Base-by-base conservation (phyloP, 2,329 filamentous ascomycete species). In the Aplosporella prunicola region DNA sequence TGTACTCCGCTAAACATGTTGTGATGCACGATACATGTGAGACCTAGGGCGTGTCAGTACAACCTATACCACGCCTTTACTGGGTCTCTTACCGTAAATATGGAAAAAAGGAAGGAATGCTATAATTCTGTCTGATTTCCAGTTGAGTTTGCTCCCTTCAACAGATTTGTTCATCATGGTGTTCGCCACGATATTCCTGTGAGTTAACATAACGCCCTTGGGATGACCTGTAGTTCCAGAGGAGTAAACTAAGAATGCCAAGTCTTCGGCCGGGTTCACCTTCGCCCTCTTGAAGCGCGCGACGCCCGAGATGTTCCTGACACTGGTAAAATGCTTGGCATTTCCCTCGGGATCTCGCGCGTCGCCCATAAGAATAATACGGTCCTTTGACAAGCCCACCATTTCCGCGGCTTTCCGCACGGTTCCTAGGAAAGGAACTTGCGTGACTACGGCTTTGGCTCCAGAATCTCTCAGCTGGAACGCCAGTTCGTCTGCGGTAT, bases 61-160 rank as follows among this genome's bases (percentile, higher is more conserved):
- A 22, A 15, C 33, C 13, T 5, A 13, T 18, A 7, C 8, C 20
- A 10, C 4, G 20, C 13, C 2, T 8, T 4, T 5, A 9, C n/a
- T 24, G 22, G 8, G n/a, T 13, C 11, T 13, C 74, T 47, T 60
- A 82, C 72, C 85, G 52, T 93, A 94, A 45, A 93, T 88, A 55
- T 94, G 87, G 62, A 87, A 94, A 58, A 94, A 91, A 0, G 88
- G 88, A 9, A 94, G 60, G 41, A 93, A 80, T 2, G 82, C 83
- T 5, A 95, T 60, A 20, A 91, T 66, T 42, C 72, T 76, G 54
- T 94, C 88, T 0, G 77, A 72, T 39, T 76, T 67, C 56, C 74
- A 74, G 14, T 61, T 65, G 38, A 83, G 56, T 40, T 86, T 55
- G 10, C 41, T 43, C 1, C 26, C 32, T 45, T 67, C 61, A 9